phyloP scores from a whole-genome alignment of 2,329 filamentous ascomycete genomes.

The Phoma sp. region DNA sequence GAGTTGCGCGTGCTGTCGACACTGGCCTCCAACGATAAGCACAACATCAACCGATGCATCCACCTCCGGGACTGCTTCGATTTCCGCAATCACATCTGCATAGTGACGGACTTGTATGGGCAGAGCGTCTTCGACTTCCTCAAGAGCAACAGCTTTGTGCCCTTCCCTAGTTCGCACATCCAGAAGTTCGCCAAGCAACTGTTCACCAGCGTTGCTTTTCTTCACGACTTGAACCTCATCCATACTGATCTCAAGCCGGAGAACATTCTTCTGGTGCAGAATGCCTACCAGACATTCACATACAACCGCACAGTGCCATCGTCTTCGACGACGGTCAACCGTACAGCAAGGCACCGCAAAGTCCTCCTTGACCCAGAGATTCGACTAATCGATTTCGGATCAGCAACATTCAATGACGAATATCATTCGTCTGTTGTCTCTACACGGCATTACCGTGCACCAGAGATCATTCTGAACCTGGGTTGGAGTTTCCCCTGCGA shows the following conservation, averaged over 20 bases:
- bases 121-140: slow-evolving; percentile 99
- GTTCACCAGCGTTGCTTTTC: slow-evolving; percentile 96
- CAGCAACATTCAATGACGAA: slow-evolving; percentile 71
- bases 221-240: slow-evolving; percentile 96
- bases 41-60: slow-evolving; percentile 95
- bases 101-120: slow-evolving; percentile 76
- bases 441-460: slow-evolving; percentile 69
- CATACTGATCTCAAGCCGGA: slow-evolving; percentile 80
- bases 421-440: slow-evolving; percentile 72
- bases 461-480: slow-evolving; percentile 70
- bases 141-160: slow-evolving; percentile 92
- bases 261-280: slow-evolving; percentile 70
- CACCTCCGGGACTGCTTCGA: slow-evolving; percentile 97
- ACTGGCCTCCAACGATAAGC: slow-evolving; percentile 85
- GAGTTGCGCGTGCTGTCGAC: slow-evolving; percentile 93
- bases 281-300: slow-evolving; percentile 70
- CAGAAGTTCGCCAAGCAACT: slow-evolving; percentile 95
- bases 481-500: slow-evolving; percentile 73
- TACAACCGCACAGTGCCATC: slow-evolving; percentile 72
- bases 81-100: slow-evolving; percentile 95
- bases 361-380: slow-evolving; percentile 71
- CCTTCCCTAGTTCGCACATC: slow-evolving; percentile 98
- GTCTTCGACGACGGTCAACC: slow-evolving; percentile 63
- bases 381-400: slow-evolving; percentile 70
- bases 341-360: slow-evolving; percentile 66